These are phyloP conservation scores for Agastache rugosa DNA, from an alignment of 257 asterid genomes.

Conservation along the genomic window DNA sequence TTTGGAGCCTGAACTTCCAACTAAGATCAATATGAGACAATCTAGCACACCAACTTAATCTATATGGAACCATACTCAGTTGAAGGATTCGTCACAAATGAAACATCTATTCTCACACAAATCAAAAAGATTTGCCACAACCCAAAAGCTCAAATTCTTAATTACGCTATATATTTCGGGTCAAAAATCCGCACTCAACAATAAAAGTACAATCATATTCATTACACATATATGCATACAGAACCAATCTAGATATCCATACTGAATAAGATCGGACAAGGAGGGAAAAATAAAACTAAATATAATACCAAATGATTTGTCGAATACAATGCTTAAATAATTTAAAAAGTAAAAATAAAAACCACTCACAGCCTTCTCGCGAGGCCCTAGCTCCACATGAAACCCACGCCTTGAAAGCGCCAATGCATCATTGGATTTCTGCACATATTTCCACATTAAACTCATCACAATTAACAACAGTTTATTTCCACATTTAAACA, in stretches of 20 bases:
- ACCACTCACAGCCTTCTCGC: slow-evolving; percentile 88
- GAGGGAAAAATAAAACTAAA: neutral
- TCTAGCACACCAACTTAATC: neutral
- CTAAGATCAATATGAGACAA: slow-evolving; percentile 28
- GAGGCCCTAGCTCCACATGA: slow-evolving; percentile 84
- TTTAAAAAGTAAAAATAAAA: neutral
- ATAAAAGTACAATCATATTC: neutral
- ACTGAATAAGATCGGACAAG: slow-evolving; percentile 1
- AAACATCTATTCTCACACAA: slow-evolving; percentile 14
- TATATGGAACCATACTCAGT: neutral
- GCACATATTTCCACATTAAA: slow-evolving; percentile 24
- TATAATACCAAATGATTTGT: slow-evolving; percentile 1
- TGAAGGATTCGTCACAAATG: neutral
- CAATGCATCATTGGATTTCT: slow-evolving; percentile 52
- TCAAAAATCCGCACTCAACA: slow-evolving; percentile 7
- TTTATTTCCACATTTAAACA: slow-evolving; percentile 3
- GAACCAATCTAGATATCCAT: slow-evolving; percentile 6
- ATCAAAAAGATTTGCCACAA: neutral
- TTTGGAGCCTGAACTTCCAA: neutral
- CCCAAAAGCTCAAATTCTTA: neutral
- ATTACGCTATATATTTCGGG: neutral
- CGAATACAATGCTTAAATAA: neutral
- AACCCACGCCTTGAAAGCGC: slow-evolving; percentile 61
- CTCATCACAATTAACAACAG: slow-evolving; percentile 31
- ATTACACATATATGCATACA: slow-evolving; percentile 5